Evolutionary conservation across 2,329 filamentous ascomycete genomes (phyloP), one percentile per base, ranked within the genome.

Genomic region (Colletotrichum australisinense): DNA sequence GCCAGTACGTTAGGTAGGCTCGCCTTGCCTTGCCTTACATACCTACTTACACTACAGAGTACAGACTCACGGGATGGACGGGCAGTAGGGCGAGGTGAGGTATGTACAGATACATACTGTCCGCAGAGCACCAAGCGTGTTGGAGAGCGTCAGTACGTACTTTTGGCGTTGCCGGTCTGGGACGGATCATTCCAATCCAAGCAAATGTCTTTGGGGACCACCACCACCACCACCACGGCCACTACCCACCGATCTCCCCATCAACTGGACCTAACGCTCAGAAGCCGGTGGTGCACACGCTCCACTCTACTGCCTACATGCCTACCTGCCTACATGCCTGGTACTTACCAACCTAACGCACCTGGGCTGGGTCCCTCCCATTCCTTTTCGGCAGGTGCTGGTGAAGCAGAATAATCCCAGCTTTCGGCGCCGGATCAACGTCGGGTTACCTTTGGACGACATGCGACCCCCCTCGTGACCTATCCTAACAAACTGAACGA

Each of bases 401-500:
- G 69, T 69, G 60, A 70, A 59, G 26, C 14, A 72, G 53, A 64
- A 64, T 42, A 46, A 63, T 69, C 70, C 70, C 69, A 69, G 69
- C 58, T 38, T 38, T 73, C 71, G 72, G 69, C 68, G 57, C 55
- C 72, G 72, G 72, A 72, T 72, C 69, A 74, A 74, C 52, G 28
- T 74, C 72, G 72, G 72, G 22, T 67, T 68, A 57, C 52, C 69
- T 66, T 55, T 68, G 68, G 72, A 74, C 72, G 68, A 74, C 72
- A 74, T 67, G 63, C 72, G 68, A 42, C 38, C 38, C 69, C 24
- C 42, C 69, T 68, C 38, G 58, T 63, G 64, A 72, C 69, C 32
- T 22, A 42, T 6, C 26, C 24, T 28, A n/a, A 62, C 24, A 16
- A 62, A 62, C 59, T 16, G 14, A 22, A 55, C 26, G 46, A 53